Base-by-base conservation (phyloP, 179 eudicot genomes). In the Amaranthus tricolor region DNA sequence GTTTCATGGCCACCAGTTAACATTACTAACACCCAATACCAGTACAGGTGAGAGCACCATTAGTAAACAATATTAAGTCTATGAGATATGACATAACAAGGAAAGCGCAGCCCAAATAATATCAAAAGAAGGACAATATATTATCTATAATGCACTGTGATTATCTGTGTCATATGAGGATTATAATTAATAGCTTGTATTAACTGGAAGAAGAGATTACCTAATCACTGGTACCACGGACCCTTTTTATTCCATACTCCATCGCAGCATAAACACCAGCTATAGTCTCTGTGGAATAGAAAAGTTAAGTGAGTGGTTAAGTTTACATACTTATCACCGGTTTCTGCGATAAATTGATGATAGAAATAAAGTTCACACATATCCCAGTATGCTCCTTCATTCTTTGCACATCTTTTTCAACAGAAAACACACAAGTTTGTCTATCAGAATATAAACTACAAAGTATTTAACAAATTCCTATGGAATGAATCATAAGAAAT, bases 261-360 rank as follows among this genome's bases (percentile, higher is more conserved):
- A 90, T 79, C 77, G 94, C 98, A 43, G 87, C 88, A 81, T 94
- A 94, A 69, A 87, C 84, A 77, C 98, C 98, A 79, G 91, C 98
- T 6, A 92, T 60, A 47, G 94, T 80, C 73, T 97, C 98, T 94
- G 88, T 75, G 10, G 52, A 71, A 43, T 40, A 56, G 6, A n/a
- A 40, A 49, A 47, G 11, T 52, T 56, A 74, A 21, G 17, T 55
- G 8, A 76, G 21, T 43, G 0, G 48, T n/a, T 8, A 68, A 48
- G 59, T 73, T 68, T 6, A 43, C 53, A 70, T 7, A 21, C 2
- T 53, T 6, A 19, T 21, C 45, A 67, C 24, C 66, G 11, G 55
- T 45, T 69, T 10, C 21, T 19, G 0, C 57, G 20, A 21, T 31
- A 14, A 24, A 68, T 24, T 55, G 43, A 68, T 0, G 62, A 5